Conservation (phyloP, 2,329 filamentous ascomycete species). For the Dactylellina cionopaga region DNA sequence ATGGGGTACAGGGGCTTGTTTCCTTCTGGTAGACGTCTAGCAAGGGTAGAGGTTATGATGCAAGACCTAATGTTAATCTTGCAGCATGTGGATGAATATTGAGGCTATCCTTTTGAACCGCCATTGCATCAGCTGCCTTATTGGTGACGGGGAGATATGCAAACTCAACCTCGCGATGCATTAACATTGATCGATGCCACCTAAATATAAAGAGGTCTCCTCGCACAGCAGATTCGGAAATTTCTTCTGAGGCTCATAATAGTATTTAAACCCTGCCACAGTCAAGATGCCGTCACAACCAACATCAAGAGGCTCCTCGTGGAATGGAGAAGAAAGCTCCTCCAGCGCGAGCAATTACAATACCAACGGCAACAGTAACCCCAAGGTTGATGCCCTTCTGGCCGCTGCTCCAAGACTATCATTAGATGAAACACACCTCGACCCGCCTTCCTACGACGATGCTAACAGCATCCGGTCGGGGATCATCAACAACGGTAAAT, state of each 20-base stretch:
- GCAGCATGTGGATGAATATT: too few species aligned
- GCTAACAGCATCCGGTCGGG: constrained; percentile 43
- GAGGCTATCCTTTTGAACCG: too few species aligned
- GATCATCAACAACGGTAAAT: background rate
- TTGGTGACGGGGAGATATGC: too few species aligned
- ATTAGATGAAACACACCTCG: constrained; percentile 24
- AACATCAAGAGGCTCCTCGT: constrained; percentile 17
- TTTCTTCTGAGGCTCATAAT: background rate
- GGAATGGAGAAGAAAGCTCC: background rate
- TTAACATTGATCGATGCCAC: too few species aligned
- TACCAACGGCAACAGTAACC: background rate
- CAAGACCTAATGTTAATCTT: too few species aligned
- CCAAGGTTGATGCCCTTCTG: constrained; percentile 21
- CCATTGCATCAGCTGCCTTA: too few species aligned
- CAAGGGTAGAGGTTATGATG: too few species aligned
- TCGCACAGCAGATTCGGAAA: background rate
- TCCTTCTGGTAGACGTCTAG: too few species aligned
- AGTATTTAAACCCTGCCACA: too few species aligned
- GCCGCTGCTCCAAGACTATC: constrained; percentile 25
- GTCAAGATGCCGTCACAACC: constrained; percentile 19
- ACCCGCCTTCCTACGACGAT: constrained; percentile 41
- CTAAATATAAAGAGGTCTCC: background rate
- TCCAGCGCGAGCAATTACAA: background rate
- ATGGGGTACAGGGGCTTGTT: too few species aligned
- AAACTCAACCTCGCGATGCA: too few species aligned